A percentile compares a stretch with the other conserved stretches of the same genome.
These are phyloP conservation scores for Isoetes taiwanensis DNA, from an alignment of 75 land plant genomes.

Conservation along the genomic window DNA sequence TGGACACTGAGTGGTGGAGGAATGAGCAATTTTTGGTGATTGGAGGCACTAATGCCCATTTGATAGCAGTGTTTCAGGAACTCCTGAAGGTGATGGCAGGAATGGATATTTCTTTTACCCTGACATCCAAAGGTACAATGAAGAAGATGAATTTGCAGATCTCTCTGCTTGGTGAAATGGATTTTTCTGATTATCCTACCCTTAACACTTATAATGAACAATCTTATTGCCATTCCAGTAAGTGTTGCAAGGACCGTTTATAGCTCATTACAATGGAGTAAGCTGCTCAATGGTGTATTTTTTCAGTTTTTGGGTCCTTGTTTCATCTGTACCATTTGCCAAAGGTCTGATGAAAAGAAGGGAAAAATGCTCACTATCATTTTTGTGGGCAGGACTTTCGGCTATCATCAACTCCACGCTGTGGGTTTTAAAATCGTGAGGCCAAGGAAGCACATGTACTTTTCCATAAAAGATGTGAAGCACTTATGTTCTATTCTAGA, in stretches of 20 bases:
- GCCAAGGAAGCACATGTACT: no score
- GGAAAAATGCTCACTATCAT: not conserved
- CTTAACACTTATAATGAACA: not conserved
- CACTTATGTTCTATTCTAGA: no score
- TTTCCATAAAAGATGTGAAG: no score
- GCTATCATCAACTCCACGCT: not conserved
- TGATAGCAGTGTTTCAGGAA: not conserved
- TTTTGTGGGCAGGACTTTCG: not conserved
- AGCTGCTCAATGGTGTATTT: not conserved
- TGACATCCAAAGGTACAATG: constrained; percentile 5
- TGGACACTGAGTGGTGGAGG: constrained; percentile 9
- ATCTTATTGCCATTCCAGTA: constrained; percentile 38
- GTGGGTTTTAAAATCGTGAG: no score
- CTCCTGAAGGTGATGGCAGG: constrained; percentile 4
- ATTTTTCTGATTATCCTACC: not conserved
- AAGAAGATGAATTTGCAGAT: not conserved
- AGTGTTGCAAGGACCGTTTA: not conserved
- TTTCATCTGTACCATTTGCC: not conserved
- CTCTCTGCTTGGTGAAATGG: not conserved
- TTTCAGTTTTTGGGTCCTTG: not conserved
- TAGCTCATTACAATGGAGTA: constrained; percentile 1
- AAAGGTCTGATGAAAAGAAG: not conserved
- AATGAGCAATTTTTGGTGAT: constrained; percentile 2
- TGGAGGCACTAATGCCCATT: constrained; percentile 3
- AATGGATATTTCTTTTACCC: not conserved